These are phyloP conservation scores for Pichiaceae sp. DNA, from an alignment of 1,139 yeast genomes.

Conservation along the genomic window DNA sequence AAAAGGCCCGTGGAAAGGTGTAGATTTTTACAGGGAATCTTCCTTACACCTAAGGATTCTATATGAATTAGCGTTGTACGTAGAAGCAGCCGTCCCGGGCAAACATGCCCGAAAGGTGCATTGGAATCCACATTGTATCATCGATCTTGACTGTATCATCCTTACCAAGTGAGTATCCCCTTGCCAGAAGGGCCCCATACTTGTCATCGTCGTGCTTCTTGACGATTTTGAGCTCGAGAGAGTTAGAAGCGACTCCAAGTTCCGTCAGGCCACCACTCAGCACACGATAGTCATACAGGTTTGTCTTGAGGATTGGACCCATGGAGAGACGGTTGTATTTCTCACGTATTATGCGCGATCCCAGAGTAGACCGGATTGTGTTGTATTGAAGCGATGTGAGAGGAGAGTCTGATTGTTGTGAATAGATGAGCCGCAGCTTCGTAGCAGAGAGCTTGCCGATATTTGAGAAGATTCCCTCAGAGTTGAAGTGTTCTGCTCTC, in stretches of 20 bases:
- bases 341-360: constrained; percentile 47
- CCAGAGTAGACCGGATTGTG: constrained; percentile 35
- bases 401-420: constrained; percentile 9
- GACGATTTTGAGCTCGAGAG: constrained; percentile 40
- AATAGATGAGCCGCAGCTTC: constrained; percentile 10
- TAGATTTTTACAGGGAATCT: no score
- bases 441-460: constrained; percentile 15
- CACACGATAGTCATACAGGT: constrained; percentile 54
- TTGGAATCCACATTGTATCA: constrained; percentile 46
- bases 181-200: constrained; percentile 43
- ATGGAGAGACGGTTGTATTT: constrained; percentile 36
- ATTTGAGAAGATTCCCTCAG: constrained; percentile 31
- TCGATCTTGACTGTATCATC: constrained; percentile 19
- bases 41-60: no score
- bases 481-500: constrained; percentile 18
- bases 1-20: no score
- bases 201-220: constrained; percentile 27
- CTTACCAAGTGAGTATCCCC: constrained; percentile 66
- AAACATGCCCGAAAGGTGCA: constrained; percentile 49
- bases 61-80: no score
- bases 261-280: constrained; percentile 16
- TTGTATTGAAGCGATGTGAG: constrained; percentile 29
- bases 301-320: constrained; percentile 55
- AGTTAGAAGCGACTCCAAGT: constrained; percentile 41
- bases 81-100: constrained; percentile 73